A percentile compares a stretch with the other conserved stretches of the same genome.
Conservation (phyloP, 2,329 filamentous ascomycete genomes). For the Ophiostoma sp. region DNA sequence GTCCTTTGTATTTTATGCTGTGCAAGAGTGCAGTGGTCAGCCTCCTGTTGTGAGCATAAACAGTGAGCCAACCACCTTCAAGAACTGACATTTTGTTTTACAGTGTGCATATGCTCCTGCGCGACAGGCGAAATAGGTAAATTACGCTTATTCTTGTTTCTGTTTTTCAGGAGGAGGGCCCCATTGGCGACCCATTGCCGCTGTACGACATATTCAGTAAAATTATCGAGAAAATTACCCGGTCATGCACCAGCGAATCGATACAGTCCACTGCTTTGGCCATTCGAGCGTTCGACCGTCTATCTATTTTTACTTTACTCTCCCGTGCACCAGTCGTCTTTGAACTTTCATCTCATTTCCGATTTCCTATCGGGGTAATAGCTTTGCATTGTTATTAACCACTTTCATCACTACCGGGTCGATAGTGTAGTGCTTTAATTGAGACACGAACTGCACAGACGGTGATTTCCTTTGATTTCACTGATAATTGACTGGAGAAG, state of each 20-base stretch:
- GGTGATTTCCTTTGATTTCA: background rate
- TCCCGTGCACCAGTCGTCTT: background rate
- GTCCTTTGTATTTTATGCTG: background rate
- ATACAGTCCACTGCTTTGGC: background rate
- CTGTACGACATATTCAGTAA: background rate
- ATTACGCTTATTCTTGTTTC: conserved; percentile 3
- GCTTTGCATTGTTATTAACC: background rate
- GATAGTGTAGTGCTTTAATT: background rate
- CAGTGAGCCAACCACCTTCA: background rate
- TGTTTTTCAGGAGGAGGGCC: background rate
- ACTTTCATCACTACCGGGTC: background rate
- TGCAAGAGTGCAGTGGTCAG: background rate
- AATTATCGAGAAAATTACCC: background rate
- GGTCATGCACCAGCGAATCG: background rate
- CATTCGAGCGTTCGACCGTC: background rate
- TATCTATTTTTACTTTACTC: background rate
- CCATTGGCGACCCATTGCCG: no score
- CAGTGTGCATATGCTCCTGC: background rate
- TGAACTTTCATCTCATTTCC: background rate
- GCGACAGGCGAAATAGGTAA: background rate
- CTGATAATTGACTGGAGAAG: background rate
- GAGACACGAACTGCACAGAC: background rate
- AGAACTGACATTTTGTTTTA: background rate
- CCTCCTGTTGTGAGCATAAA: background rate
- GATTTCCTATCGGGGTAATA: background rate